phyloP scores from a whole-genome alignment of 1,284 basidiomycete species.

The Tilletiaria anomala region DNA sequence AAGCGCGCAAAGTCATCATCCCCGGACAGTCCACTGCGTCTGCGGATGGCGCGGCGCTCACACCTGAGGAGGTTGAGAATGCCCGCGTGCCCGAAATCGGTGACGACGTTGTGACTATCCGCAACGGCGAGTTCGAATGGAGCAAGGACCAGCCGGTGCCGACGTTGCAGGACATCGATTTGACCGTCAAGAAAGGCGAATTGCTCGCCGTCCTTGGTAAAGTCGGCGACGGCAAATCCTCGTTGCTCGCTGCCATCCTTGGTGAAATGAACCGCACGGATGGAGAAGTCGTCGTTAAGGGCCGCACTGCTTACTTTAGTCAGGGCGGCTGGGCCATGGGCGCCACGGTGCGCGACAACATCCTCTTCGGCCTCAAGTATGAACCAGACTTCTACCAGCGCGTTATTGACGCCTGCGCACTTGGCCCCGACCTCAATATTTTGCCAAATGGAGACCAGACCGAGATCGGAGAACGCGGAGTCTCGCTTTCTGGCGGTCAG shows the following conservation, averaged over 20 bases:
- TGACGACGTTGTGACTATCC: constrained; percentile 54
- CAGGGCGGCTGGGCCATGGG: constrained; percentile 66
- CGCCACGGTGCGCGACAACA: constrained; percentile 42
- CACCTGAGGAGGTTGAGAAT: no score
- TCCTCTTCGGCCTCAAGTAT: constrained; percentile 64
- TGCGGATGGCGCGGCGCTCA: no score
- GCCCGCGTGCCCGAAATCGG: constrained; percentile 39
- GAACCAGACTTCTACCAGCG: constrained; percentile 49
- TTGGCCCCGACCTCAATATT: constrained; percentile 62
- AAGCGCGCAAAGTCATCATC: constrained; percentile 43
- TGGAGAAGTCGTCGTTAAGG: constrained; percentile 57
- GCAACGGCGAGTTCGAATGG: constrained; percentile 49
- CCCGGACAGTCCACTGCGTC: constrained; percentile 3
- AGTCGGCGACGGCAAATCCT: constrained; percentile 73
- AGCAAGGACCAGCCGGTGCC: constrained; percentile 47
- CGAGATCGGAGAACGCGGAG: constrained; percentile 64
- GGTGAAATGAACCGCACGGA: constrained; percentile 73
- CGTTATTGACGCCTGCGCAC: constrained; percentile 57
- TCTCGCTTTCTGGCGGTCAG: constrained; percentile 48
- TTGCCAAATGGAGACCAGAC: constrained; percentile 59
- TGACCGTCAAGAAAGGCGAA: constrained; percentile 69
- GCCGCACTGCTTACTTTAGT: constrained; percentile 67
- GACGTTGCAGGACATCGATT: constrained; percentile 60
- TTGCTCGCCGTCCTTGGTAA: constrained; percentile 71
- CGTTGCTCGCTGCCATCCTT: constrained; percentile 47